Conservation (phyloP, 2,329 filamentous ascomycete species). For the Colletotrichum sp. region DNA sequence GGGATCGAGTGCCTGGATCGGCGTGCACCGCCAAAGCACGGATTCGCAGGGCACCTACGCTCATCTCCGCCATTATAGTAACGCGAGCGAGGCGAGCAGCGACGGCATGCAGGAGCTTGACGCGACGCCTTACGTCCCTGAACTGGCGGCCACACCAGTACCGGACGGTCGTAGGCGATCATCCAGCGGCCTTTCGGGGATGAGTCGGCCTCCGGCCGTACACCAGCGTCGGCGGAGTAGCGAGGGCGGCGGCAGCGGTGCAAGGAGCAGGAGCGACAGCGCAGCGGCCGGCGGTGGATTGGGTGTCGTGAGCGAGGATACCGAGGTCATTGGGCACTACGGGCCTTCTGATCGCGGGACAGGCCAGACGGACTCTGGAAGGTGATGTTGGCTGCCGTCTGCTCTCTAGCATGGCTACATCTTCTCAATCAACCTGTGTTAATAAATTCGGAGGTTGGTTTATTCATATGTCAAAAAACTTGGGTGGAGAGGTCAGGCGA, state of each 20-base stretch:
- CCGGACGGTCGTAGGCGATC: conserved; percentile 30
- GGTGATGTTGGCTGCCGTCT: background rate
- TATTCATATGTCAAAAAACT: background rate
- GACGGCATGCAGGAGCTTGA: conserved; percentile 43
- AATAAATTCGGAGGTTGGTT: background rate
- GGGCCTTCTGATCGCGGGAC: conserved; percentile 42
- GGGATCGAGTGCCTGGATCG: conserved; percentile 23
- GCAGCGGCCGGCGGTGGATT: conserved; percentile 23
- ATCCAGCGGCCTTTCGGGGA: conserved; percentile 24
- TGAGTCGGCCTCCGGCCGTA: conserved; percentile 26
- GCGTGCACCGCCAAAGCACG: conserved; percentile 32
- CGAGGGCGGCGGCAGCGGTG: conserved; percentile 21
- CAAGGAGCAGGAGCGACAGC: conserved; percentile 26
- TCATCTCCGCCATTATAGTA: conserved; percentile 47
- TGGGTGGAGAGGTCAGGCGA: background rate
- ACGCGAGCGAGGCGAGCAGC: conserved; percentile 47
- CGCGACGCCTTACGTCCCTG: conserved; percentile 35
- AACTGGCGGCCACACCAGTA: conserved; percentile 38
- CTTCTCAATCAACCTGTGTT: background rate
- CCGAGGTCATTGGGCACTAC: conserved; percentile 49
- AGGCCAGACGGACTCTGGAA: conserved; percentile 44
- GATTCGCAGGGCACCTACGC: conserved; percentile 42
- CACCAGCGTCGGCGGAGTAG: conserved; percentile 31
- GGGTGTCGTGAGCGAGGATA: conserved; percentile 46
- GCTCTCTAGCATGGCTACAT: background rate